phyloP scores from a whole-genome alignment of 441 rosid species.

The Gossypium schwendimanii region DNA sequence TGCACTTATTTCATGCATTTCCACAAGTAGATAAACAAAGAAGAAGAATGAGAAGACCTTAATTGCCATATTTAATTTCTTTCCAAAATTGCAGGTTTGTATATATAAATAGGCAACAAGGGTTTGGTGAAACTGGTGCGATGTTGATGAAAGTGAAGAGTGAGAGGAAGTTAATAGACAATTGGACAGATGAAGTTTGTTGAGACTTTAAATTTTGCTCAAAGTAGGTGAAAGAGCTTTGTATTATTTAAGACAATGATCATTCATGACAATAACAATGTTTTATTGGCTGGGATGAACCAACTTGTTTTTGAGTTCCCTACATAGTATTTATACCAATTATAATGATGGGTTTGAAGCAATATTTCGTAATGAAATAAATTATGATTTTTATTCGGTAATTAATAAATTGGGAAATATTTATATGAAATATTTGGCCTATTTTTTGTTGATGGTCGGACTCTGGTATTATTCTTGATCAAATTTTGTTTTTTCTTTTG shows the following conservation, averaged over 20 bases:
- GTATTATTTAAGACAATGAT: neutral
- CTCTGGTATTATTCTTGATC: too few species aligned
- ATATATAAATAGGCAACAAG: neutral
- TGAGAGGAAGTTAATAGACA: neutral
- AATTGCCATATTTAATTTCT: conserved; percentile 20
- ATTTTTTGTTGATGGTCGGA: too few species aligned
- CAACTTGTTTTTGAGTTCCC: too few species aligned
- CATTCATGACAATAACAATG: neutral
- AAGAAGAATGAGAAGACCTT: conserved; percentile 16
- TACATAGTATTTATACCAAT: neutral
- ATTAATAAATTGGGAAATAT: neutral
- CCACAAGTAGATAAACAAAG: conserved; percentile 27
- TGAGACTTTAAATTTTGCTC: conserved; percentile 2
- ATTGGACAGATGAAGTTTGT: conserved; percentile 6
- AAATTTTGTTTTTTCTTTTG: too few species aligned
- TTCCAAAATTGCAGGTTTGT: neutral
- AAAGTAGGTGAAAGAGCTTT: neutral
- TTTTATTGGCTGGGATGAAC: neutral
- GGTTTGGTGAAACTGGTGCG: conserved; percentile 28
- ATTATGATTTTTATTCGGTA: neutral
- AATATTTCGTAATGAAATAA: neutral
- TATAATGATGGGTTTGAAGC: neutral
- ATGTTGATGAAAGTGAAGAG: conserved; percentile 13
- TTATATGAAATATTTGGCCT: too few species aligned
- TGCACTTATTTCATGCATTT: conserved; percentile 23